These are phyloP conservation scores for Paspalum notatum DNA, from an alignment of 176 grass and related monocot species.

Conservation along the genomic window DNA sequence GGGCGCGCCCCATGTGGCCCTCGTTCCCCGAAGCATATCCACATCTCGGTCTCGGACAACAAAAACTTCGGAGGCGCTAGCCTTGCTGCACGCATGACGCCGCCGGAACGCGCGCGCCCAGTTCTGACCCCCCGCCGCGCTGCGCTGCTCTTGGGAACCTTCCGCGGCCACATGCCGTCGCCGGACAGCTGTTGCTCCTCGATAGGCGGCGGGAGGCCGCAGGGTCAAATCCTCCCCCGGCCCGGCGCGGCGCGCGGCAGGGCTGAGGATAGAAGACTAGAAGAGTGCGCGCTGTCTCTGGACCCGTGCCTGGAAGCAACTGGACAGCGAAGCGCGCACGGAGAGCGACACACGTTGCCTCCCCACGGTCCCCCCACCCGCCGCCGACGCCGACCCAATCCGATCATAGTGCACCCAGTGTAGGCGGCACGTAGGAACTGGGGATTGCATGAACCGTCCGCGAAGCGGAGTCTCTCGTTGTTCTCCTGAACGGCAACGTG, in stretches of 20 bases:
- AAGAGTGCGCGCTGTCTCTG: slow-evolving; percentile 25
- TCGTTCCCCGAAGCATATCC: slow-evolving; percentile 30
- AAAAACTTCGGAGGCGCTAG: neutral
- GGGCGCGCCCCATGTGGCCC: neutral
- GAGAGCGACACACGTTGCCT: slow-evolving; percentile 46
- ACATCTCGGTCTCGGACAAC: neutral
- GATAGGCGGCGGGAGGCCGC: neutral
- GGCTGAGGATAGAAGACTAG: too few species aligned
- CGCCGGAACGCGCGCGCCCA: slow-evolving; percentile 11
- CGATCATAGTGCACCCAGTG: neutral
- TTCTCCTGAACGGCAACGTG: neutral
- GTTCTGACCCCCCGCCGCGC: neutral
- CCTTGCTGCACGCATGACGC: too few species aligned
- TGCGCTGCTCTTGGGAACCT: slow-evolving; percentile 26
- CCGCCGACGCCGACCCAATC: neutral
- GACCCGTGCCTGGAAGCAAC: slow-evolving; percentile 49
- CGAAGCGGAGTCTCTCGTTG: slow-evolving; percentile 2
- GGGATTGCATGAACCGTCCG: neutral
- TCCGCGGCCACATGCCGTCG: slow-evolving; percentile 31
- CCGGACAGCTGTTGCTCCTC: slow-evolving; percentile 35
- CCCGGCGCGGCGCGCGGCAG: neutral
- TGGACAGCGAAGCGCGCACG: slow-evolving; percentile 47
- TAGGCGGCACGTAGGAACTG: neutral
- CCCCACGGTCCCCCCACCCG: slow-evolving; percentile 27
- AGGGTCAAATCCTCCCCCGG: slow-evolving; percentile 30